Evolutionary conservation across 768 basidiomycete genomes (phyloP).

Genomic region (Termitomyces sp.): DNA sequence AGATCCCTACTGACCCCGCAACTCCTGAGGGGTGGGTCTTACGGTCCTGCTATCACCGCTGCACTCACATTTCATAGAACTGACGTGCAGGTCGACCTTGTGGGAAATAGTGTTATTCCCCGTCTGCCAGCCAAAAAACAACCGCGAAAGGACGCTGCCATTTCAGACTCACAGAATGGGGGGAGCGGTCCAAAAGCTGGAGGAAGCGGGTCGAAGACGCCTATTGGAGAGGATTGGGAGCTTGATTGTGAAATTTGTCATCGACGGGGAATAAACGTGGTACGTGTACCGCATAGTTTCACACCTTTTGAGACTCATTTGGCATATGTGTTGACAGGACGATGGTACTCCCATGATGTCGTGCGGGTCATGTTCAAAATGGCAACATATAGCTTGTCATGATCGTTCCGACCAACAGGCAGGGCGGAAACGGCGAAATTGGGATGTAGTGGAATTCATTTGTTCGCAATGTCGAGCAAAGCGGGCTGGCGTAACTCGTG

Average conservation of each 20-base stretch:
- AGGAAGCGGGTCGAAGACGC: slow-evolving; percentile 41
- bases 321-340: slow-evolving; percentile 43
- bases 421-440: slow-evolving; percentile 68
- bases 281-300: slow-evolving; percentile 27
- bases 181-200: background rate
- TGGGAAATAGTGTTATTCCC: background rate
- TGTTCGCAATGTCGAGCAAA: slow-evolving; percentile 52
- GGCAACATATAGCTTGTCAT: slow-evolving; percentile 90
- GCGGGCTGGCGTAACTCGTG: slow-evolving; percentile 3
- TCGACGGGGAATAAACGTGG: slow-evolving; percentile 66
- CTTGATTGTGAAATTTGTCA: slow-evolving; percentile 86
- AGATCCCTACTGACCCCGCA: slow-evolving; percentile 12
- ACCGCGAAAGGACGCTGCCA: slow-evolving; percentile 4
- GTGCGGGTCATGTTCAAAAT: slow-evolving; percentile 76
- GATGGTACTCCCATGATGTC: slow-evolving; percentile 76
- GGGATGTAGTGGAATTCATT: slow-evolving; percentile 82
- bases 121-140: background rate
- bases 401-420: slow-evolving; percentile 61
- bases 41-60: background rate
- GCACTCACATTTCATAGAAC: background rate
- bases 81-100: slow-evolving; percentile 3
- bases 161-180: slow-evolving; percentile 1
- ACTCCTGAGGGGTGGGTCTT: slow-evolving; percentile 10
- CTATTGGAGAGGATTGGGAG: slow-evolving; percentile 69
- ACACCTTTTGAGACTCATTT: slow-evolving; percentile 8